Conservation (phyloP, 2,329 filamentous ascomycete species). For the Mycogone perniciosa region DNA sequence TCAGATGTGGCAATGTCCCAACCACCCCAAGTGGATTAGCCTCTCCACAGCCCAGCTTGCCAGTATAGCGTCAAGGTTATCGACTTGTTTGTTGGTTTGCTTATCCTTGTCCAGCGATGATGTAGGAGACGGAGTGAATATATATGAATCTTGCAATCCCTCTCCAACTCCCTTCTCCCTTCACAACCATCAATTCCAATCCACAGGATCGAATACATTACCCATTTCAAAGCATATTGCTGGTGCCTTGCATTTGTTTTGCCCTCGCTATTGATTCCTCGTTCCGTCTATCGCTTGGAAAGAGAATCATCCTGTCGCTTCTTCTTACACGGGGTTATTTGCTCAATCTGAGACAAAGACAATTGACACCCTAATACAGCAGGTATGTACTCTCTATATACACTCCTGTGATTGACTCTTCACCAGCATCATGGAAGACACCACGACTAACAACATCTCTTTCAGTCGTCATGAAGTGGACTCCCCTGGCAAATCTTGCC, state of each 20-base stretch:
- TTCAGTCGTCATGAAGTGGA: slow-evolving; percentile 29
- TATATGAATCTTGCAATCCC: too few species aligned
- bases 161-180: background rate
- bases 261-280: slow-evolving; percentile 18
- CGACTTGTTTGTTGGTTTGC: too few species aligned
- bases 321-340: background rate
- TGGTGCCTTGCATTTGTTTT: slow-evolving; percentile 6
- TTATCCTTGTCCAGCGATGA: too few species aligned
- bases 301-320: slow-evolving; percentile 3
- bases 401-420: background rate
- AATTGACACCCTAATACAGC: background rate
- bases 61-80: too few species aligned
- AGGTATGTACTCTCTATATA: background rate
- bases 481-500: slow-evolving; percentile 24
- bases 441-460: background rate
- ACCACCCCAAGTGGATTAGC: too few species aligned
- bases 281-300: slow-evolving; percentile 29
- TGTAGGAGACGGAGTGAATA: too few species aligned
- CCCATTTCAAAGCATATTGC: background rate
- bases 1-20: too few species aligned
- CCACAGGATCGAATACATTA: too few species aligned
- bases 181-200: too few species aligned
- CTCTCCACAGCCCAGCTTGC: too few species aligned
- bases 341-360: background rate
- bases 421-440: background rate